phyloP scores from a whole-genome alignment of 179 eudicot genomes.

The Spinacia oleracea region DNA sequence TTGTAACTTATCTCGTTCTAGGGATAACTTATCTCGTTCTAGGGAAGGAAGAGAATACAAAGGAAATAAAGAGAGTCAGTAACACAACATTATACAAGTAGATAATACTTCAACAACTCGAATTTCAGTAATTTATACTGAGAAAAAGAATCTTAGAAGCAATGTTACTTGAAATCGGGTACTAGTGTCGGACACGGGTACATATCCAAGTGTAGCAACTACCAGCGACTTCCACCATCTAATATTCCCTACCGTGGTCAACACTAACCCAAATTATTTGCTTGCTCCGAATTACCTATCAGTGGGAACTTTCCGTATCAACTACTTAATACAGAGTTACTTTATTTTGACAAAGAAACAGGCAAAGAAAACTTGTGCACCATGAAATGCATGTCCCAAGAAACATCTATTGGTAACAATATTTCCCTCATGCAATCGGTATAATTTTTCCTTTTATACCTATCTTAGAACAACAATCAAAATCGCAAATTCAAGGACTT shows the following conservation, averaged over 20 bases:
- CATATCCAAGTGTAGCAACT: no score
- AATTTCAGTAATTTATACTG: not conserved
- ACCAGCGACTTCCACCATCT: slow-evolving; percentile 3
- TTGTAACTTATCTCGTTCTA: no score
- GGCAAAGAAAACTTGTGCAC: slow-evolving; percentile 11
- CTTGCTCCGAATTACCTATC: not conserved
- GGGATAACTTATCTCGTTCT: slow-evolving; percentile 4
- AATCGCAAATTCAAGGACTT: not conserved
- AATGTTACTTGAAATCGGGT: no score
- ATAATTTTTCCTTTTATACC: no score
- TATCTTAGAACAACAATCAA: not conserved
- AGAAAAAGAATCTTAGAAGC: slow-evolving; percentile 3
- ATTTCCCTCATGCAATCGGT: no score
- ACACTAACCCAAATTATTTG: not conserved
- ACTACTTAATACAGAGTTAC: not conserved
- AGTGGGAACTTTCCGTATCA: not conserved
- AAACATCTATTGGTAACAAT: not conserved
- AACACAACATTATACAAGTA: not conserved
- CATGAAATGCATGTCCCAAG: not conserved
- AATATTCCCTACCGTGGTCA: not conserved
- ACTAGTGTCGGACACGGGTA: no score
- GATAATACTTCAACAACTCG: slow-evolving; percentile 8
- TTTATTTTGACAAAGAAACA: slow-evolving; percentile 1
- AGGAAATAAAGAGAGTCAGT: not conserved
- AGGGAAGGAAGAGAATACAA: not conserved